Percentiles rank a stretch among this genome's conserved stretches.
Conservation (phyloP, 2,329 filamentous ascomycete genomes). For the Cladosporium colombiae region DNA sequence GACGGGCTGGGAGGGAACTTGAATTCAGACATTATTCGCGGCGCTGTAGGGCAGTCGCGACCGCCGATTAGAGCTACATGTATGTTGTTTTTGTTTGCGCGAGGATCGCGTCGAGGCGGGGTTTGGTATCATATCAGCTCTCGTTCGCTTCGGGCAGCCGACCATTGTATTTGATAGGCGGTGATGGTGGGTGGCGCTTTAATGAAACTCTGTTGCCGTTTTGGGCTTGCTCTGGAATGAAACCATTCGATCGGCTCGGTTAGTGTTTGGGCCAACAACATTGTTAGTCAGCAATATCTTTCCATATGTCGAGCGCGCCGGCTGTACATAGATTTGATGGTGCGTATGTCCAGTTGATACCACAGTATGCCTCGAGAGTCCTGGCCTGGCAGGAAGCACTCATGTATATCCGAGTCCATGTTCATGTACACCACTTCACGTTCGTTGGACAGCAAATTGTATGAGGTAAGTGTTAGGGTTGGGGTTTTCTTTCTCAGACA, state of each 20-base stretch:
- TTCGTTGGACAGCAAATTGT: not conserved
- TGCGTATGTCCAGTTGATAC: not conserved
- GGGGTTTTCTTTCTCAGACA: not conserved
- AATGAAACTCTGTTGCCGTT: slow-evolving; percentile 10
- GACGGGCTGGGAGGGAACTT: not conserved
- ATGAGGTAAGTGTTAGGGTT: not conserved
- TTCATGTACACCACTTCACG: not conserved
- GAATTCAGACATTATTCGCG: not conserved
- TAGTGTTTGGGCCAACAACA: not conserved
- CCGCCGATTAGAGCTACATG: not conserved
- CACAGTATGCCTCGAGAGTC: not conserved
- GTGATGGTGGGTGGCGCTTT: not conserved
- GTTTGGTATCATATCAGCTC: not conserved
- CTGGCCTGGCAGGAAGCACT: not conserved
- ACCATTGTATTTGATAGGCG: not conserved
- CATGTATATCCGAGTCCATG: not conserved
- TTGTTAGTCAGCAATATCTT: not conserved
- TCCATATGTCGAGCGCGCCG: not conserved
- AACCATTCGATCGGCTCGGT: not conserved
- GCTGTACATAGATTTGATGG: not conserved
- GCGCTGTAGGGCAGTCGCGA: not conserved
- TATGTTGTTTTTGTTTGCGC: not conserved
- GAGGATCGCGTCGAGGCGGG: not conserved
- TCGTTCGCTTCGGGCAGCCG: not conserved
- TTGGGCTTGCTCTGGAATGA: slow-evolving; percentile 2